Conservation (phyloP, 2,329 filamentous ascomycete genomes). For the Magnaporthiopsis rhizophila region DNA sequence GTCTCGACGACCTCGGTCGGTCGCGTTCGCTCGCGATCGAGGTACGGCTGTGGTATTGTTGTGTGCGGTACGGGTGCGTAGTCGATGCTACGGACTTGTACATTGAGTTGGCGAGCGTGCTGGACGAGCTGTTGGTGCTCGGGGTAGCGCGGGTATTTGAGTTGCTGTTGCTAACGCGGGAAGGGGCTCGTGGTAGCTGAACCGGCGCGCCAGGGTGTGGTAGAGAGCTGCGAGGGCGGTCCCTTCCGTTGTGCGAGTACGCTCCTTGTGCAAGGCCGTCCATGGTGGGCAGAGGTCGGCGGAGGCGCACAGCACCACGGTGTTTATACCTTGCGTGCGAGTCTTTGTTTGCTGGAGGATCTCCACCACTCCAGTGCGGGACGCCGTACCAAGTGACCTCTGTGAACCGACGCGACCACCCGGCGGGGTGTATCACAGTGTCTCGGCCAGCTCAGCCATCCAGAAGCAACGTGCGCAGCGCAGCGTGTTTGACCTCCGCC, state of each 20-base stretch:
- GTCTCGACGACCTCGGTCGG: constrained; percentile 26
- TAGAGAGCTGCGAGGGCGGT: constrained; percentile 9
- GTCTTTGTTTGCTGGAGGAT: background rate
- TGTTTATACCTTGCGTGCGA: background rate
- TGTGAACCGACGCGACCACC: background rate
- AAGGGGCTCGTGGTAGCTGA: constrained; percentile 32
- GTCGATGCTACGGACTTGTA: constrained; percentile 20
- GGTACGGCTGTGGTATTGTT: constrained; percentile 28
- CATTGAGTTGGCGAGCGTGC: constrained; percentile 26
- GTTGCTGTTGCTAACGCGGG: constrained; percentile 37
- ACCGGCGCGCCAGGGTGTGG: constrained; percentile 7
- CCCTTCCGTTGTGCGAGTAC: constrained; percentile 6
- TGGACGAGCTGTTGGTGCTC: constrained; percentile 34
- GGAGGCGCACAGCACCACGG: background rate
- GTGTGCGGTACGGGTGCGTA: constrained; percentile 29
- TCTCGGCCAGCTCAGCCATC: constrained; percentile 1
- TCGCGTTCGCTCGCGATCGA: constrained; percentile 19
- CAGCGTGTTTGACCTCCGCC: background rate
- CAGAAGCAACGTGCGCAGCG: background rate
- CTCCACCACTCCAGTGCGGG: background rate
- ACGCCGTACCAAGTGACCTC: background rate
- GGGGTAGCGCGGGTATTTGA: constrained; percentile 32
- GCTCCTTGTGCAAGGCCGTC: background rate
- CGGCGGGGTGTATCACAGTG: background rate
- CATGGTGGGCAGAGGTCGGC: background rate